Evolutionary conservation across 2,329 filamentous ascomycete species (phyloP), one percentile per base, ranked within the genome.

Genomic region (Neofusicoccum umdonicola): DNA sequence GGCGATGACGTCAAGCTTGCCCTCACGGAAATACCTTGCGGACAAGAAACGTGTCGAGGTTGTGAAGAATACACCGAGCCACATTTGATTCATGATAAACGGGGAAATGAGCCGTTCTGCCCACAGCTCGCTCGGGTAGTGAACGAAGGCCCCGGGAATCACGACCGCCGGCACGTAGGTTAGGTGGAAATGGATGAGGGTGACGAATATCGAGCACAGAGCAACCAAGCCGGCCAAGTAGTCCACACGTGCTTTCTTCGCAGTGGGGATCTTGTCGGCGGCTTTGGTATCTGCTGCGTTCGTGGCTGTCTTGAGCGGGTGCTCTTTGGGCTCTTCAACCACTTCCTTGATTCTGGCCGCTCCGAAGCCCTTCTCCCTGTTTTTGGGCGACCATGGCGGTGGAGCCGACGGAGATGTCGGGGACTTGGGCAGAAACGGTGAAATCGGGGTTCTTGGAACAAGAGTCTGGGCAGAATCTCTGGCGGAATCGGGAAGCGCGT

Each of bases 41-140:
- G 76, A 74, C 35, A 83, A 65, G 69, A 83, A 83, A 52, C 81
- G 78, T 44, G 79, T 79, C 0, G 81, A 81, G 7, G 79, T 83
- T 8, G 80, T 80, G 70, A 83, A 79, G 71, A 83, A 83, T 27
- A 80, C 78, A 19, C 81, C 81, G 12, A 83, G 78, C 78, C 80
- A 82, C 64, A 82, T 74, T 47, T 78, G 78, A 37, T 82, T 81
- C 41, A 82, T 74, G 11, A 82, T 68, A 66, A 79, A 82, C 1
- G 79, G 76, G 0, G 76, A 77, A 19, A 82, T 69, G 11, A 79
- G 78, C 66, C 77, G 78, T 37, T 77, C 74, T 2, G 78, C 73
- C 74, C 77, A 78, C 27, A 69, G 70, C 64, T 82, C 80, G 6
- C 76, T 78, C 4, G 68, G 58, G 57, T 80, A 77, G 64, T 82